Evolutionary conservation across 2,329 filamentous ascomycete species (phyloP), one percentile per base, ranked within the genome.

Genomic region (Botrytis porri): DNA sequence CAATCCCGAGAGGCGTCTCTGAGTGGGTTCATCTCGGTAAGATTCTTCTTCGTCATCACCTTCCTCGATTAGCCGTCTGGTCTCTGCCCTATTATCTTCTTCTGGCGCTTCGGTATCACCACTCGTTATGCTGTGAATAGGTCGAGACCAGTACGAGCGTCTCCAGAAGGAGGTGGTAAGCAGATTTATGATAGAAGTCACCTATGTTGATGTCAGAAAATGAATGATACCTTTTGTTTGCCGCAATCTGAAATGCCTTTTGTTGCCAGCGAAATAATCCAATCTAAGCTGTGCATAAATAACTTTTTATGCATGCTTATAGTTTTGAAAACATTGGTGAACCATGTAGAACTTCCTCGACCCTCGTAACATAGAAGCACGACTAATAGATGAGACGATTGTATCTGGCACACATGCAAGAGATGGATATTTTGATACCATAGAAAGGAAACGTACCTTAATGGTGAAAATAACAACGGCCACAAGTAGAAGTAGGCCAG

Each of bases 401-500:
- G 25, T 54, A 10, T 41, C 6, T 12, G 8, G 35, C 25, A 67
- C 41, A 35, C n/a, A 54, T 54, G 25, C 4, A 29, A 37, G 5
- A 29, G 20, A 12, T 4, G 4, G 16, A 14, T 18, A 37, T 61
- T 10, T 60, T 7, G 22, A 48, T 63, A 39, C 32, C 6, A 22
- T 20, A 48, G 29, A 69, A 63, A 18, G 32, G 12, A 43, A 48
- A 48, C 82, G 71, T 77, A 89, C 88, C 84, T 91, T 88, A 72
- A 90, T 82, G 8, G 88, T 64, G 8, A 86, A 88, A 8, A 88
- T 85, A 0, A 82, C 80, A 0, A 89, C 61, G 0, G 86, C 86
- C 39, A 90, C 85, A 0, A 82, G 84, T 66, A 92, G 83, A 57
- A 90, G 83, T 32, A 89, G 77, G 0, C 87, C 86, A 0, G 88